Evolutionary conservation across 768 basidiomycete genomes (phyloP).

Genomic region (Hydnum rufescens): DNA sequence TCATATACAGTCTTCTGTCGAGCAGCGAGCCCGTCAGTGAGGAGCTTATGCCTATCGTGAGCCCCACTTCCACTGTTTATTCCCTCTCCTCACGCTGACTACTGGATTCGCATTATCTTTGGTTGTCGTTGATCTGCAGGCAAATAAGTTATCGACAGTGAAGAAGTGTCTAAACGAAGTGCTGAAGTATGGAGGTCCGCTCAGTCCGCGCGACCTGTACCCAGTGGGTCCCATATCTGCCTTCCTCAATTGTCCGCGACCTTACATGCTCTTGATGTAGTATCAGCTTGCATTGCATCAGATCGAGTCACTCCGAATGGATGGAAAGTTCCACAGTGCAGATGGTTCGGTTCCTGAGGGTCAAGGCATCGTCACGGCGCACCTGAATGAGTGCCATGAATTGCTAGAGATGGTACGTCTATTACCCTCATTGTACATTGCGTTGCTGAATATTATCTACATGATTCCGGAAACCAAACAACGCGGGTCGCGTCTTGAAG

Average conservation of each 20-base stretch:
- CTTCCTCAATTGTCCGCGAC: conserved; percentile 1
- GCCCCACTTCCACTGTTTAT: not conserved
- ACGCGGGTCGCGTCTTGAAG: conserved; percentile 18
- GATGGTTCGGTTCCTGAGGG: conserved; percentile 89
- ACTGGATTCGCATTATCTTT: too few relatives aligned
- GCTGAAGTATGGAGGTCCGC: conserved; percentile 83
- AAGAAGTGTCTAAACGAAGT: conserved; percentile 96
- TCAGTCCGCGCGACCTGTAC: conserved; percentile 79
- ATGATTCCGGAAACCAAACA: not conserved
- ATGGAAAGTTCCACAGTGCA: conserved; percentile 78
- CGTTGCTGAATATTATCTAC: not conserved
- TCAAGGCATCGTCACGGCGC: conserved; percentile 89
- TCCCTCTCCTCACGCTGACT: too few relatives aligned
- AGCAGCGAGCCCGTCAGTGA: conserved; percentile 96
- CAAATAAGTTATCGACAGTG: conserved; percentile 89
- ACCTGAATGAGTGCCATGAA: conserved; percentile 91
- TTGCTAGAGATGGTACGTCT: conserved; percentile 70
- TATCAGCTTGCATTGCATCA: conserved; percentile 91
- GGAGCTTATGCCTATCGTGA: conserved; percentile 88
- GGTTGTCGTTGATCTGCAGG: conserved; percentile 25
- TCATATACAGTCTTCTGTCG: conserved; percentile 82
- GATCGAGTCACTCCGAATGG: conserved; percentile 81
- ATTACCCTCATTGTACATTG: not conserved
- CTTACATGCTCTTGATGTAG: conserved; percentile 20
- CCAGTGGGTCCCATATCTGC: conserved; percentile 37